Base-by-base conservation (phyloP, 768 basidiomycete genomes). In the Collybia mongolica region DNA sequence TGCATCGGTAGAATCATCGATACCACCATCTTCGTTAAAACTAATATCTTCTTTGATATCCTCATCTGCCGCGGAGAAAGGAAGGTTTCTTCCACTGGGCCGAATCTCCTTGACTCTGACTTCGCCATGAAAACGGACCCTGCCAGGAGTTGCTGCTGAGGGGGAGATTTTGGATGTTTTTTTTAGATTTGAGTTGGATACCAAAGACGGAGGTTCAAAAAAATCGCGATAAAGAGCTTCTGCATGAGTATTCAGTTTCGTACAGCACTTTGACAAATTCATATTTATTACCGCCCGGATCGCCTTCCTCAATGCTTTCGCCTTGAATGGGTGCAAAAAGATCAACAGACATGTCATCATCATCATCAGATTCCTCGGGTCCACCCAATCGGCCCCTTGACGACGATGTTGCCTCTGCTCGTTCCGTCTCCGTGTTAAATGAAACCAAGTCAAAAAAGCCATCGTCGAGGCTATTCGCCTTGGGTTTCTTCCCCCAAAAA, bases 381-480 rank as follows among this genome's bases (percentile, higher is more conserved):
- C 69, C 66, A 59, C 77, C 76, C 19, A 90, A 72, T 22, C 68
- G 72, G 17, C 91, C 93, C 59, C 72, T 73, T 2, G 84, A 83
- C 8, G 80, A 75, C 14, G 71, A 74, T 51, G 68, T 77, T 12
- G 84, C 80, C 65, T 96, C 94, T 2, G 84, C 80, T 56, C 80
- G 81, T 64, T 91, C 90, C 2, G 87, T 86, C 64, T 93, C 84
- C 2, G 84, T 77, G 60, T 98, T 97, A 74, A 99, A 99, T 17
- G 82, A 76, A 23, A 82, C 81, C 41, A 99, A 77, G 54, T 88
- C 79, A 69, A 98, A 98, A 72, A 98, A 98, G 12, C 76, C 83
- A 63, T 98, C 96, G 65, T 98, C 87, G 23, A 98, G 79, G 38
- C 77, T 76, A 37, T 66, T 59, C 44, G 39, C 45, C 57, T 55